Percentiles rank a stretch among this genome's conserved stretches.
Conservation (phyloP, 306 rosid species). For the apple (Malus domestica) region ASM211411v1 NC_041804.1:34464001-34464500, state of each 20-base stretch:
- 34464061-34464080: neutral
- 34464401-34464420: constrained; percentile 6
- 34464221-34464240: constrained; percentile 98
- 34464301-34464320: constrained; percentile 92
- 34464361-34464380: neutral
- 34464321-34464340: constrained; percentile 92
- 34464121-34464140: neutral
- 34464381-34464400: neutral
- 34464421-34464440: constrained; percentile 88
- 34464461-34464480: constrained; percentile 86
- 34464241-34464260: constrained; percentile 87
- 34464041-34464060: neutral
- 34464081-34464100: neutral
- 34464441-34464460: constrained; percentile 89
- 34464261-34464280: constrained; percentile 94
- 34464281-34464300: constrained; percentile 88
- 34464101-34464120: neutral
- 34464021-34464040: neutral
- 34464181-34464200: neutral
- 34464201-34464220: constrained; percentile 1
- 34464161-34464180: neutral
- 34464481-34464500: constrained; percentile 87
- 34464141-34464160: neutral
- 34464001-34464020: neutral
- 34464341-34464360: constrained; percentile 94